Conservation (phyloP, 306 rosid species). For the Hippophae rhamnoides region DNA sequence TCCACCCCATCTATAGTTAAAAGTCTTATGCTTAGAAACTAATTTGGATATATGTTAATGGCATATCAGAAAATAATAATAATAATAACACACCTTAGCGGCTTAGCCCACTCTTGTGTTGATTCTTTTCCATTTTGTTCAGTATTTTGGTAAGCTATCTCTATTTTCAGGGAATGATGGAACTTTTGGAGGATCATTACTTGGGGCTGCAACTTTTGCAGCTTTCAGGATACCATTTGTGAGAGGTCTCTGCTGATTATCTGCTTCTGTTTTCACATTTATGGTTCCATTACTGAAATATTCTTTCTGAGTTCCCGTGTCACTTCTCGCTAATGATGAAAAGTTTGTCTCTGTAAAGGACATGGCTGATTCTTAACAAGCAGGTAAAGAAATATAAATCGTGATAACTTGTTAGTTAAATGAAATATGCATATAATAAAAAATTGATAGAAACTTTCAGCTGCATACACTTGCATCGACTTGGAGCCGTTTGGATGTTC, state of each 20-base stretch:
- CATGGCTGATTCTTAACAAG: conserved; percentile 14
- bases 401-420: background rate
- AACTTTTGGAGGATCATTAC: conserved; percentile 24
- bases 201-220: conserved; percentile 21
- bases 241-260: conserved; percentile 25
- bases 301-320: conserved; percentile 43
- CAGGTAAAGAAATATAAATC: conserved; percentile 1
- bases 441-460: no score
- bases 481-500: no score
- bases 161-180: conserved; percentile 44
- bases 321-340: conserved; percentile 63
- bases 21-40: conserved; percentile 21
- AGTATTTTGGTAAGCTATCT: conserved; percentile 31
- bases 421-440: no score
- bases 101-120: conserved; percentile 29
- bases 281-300: conserved; percentile 28
- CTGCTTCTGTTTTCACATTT: conserved; percentile 36
- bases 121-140: conserved; percentile 26
- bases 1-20: conserved; percentile 38
- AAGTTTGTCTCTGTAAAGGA: conserved; percentile 63
- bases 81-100: conserved; percentile 31
- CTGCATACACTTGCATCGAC: no score
- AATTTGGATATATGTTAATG: conserved; percentile 35
- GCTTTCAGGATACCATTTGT: conserved; percentile 48
- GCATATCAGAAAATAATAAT: conserved; percentile 27